These are phyloP conservation scores for Rhinocladiella mackenziei DNA, from an alignment of 2,329 filamentous ascomycete genomes.

Conservation along the genomic window DNA sequence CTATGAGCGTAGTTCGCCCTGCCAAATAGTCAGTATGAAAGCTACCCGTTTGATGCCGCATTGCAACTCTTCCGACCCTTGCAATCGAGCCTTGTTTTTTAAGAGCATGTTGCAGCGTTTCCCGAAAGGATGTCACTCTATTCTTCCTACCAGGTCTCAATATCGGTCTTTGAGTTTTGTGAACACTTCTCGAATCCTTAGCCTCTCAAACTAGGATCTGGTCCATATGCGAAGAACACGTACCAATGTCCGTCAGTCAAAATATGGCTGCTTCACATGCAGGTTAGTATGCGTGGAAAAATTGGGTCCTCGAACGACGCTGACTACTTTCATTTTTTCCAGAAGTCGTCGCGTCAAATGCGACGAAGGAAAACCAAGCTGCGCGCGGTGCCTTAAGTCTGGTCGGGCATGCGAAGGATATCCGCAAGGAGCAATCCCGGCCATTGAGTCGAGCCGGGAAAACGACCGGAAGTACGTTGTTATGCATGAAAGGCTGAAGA, in stretches of 20 bases:
- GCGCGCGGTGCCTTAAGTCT: slow-evolving; percentile 1
- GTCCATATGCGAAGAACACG: slow-evolving; percentile 6
- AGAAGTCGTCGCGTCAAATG: slow-evolving; percentile 10
- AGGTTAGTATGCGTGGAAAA: too few relatives aligned
- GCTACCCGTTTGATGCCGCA: too few relatives aligned
- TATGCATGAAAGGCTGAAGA: too few relatives aligned
- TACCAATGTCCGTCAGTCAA: slow-evolving; percentile 10
- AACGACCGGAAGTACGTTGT: too few relatives aligned
- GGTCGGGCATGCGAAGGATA: slow-evolving; percentile 8
- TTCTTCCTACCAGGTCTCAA: not conserved
- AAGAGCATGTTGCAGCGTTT: not conserved
- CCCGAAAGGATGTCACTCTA: not conserved
- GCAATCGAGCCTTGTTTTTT: too few relatives aligned
- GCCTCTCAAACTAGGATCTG: not conserved
- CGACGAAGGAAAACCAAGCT: slow-evolving; percentile 9
- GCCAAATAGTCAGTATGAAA: too few relatives aligned
- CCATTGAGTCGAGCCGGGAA: too few relatives aligned
- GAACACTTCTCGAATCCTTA: not conserved
- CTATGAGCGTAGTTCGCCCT: too few relatives aligned
- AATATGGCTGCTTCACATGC: slow-evolving; percentile 15
- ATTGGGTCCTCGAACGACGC: too few relatives aligned
- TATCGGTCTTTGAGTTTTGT: slow-evolving; percentile 6
- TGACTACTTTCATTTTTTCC: too few relatives aligned
- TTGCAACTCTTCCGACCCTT: too few relatives aligned
- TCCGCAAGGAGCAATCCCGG: slow-evolving; percentile 1